Evolutionary conservation across 306 rosid species (phyloP).

Genomic region (Medicago arabica): DNA sequence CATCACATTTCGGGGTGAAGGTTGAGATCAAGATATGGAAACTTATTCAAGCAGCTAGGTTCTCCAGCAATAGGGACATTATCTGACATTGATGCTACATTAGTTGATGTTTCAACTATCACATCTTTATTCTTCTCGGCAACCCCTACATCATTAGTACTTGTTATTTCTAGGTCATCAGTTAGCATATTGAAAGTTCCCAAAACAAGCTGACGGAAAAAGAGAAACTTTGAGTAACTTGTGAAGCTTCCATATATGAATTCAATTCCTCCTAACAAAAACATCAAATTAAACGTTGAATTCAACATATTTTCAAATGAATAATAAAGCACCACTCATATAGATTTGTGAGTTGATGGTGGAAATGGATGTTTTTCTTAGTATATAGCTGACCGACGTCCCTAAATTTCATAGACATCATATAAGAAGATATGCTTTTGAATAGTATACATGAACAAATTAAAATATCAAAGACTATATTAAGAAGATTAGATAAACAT

Average conservation of each 20-base stretch:
- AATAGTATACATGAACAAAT: background rate
- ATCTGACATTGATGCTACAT: background rate
- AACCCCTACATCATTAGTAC: background rate
- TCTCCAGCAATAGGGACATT: too few relatives aligned
- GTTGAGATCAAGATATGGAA: background rate
- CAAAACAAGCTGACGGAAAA: constrained; percentile 48
- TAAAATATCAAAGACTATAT: background rate
- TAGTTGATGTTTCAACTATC: constrained; percentile 7
- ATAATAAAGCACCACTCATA: background rate
- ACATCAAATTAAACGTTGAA: background rate
- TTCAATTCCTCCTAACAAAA: background rate
- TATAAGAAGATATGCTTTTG: background rate
- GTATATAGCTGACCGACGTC: background rate
- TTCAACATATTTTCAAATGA: background rate
- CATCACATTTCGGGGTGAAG: constrained; percentile 6
- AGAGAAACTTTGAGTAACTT: background rate
- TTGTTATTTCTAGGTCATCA: constrained; percentile 8
- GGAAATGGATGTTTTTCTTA: too few relatives aligned
- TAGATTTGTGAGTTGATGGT: too few relatives aligned
- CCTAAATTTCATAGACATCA: background rate
- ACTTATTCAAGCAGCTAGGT: background rate
- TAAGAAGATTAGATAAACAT: background rate
- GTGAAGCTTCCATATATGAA: background rate
- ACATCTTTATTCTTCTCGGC: background rate
- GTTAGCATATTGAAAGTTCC: constrained; percentile 41